Evolutionary conservation across 2,329 filamentous ascomycete species (phyloP).

Genomic region (Clarireedia monteithiana): DNA sequence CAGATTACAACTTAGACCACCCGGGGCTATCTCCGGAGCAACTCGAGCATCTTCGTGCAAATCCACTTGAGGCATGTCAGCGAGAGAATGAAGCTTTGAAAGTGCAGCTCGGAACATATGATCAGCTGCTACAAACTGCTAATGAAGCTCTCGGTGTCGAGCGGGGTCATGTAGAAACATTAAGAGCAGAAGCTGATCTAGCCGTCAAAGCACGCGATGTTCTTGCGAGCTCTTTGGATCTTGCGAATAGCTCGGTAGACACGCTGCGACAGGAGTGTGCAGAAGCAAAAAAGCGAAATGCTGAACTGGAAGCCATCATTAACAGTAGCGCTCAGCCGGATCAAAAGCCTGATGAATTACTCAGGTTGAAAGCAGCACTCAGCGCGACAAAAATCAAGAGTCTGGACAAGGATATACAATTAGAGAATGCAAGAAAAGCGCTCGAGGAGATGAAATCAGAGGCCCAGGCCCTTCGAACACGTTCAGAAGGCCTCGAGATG

Average conservation of each 20-base stretch:
- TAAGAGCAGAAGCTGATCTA: neutral
- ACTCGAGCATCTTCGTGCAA: neutral
- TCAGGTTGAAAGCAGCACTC: too few relatives aligned
- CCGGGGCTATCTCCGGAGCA: neutral
- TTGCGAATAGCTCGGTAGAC: neutral
- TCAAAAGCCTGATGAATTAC: neutral
- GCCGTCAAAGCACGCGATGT: neutral
- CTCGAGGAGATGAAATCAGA: neutral
- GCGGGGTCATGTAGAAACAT: neutral
- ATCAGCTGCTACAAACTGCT: neutral
- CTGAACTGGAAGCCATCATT: neutral
- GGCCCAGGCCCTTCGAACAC: too few relatives aligned
- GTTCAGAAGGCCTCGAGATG: too few relatives aligned
- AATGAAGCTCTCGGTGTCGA: neutral
- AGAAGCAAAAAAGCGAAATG: neutral
- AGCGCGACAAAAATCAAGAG: neutral
- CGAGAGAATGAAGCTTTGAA: neutral
- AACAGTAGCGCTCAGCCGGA: too few relatives aligned
- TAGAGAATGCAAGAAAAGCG: neutral
- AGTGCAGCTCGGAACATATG: neutral
- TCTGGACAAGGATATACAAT: neutral
- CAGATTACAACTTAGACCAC: constrained; percentile 1
- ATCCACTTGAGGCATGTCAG: constrained; percentile 4
- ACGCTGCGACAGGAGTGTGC: neutral
- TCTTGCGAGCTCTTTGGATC: neutral